Base-by-base conservation (phyloP, 2,329 filamentous ascomycete genomes). In the Canariomyces notabilis region DNA sequence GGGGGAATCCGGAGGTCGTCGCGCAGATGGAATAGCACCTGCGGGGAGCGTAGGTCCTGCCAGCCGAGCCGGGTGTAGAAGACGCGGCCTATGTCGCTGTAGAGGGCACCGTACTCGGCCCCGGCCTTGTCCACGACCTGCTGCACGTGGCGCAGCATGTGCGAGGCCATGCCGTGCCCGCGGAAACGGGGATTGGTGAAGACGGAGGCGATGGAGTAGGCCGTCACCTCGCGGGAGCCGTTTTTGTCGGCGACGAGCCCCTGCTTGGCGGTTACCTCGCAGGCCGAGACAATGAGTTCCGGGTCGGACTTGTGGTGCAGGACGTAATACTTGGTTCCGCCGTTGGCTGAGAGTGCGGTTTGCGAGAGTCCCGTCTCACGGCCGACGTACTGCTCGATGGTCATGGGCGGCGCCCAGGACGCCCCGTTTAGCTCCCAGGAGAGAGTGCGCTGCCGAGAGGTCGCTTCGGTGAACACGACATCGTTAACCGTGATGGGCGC, bases 171-270 rank as follows among this genome's bases (percentile, higher is more conserved):
- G 20, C 67, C 66, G 3, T 52, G 46, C 36, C 52, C 53, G 35
- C 66, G 63, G 38, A 62, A 59, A 26, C 59, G 53, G 4, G 61
- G 57, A 35, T 62, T 61, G 8, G 67, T 70, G 49, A 64, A 66
- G 11, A 70, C 54, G 42, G 64, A 61, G 33, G 64, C 62, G 38
- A 70, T 58, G 37, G 59, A 48, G 46, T 61, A 63, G 9, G 59
- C 60, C 4, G 49, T 12, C 6, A 40, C 51, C 14, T 42, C 42
- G 14, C 38, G 37, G 19, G 20, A 15, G 12, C 19, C 37, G 20
- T 14, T 26, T 9, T 4, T 4, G 33, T 38, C 23, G 6, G 37
- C 34, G 19, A 60, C 37, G 44, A 63, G 52, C 6, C 58, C 58
- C 12, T 52, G 57, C 47, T 60, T 60, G 43, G 44, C 18, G 2